Evolutionary conservation across 768 basidiomycete species (phyloP).

Genomic region (Lyophyllum decastes): DNA sequence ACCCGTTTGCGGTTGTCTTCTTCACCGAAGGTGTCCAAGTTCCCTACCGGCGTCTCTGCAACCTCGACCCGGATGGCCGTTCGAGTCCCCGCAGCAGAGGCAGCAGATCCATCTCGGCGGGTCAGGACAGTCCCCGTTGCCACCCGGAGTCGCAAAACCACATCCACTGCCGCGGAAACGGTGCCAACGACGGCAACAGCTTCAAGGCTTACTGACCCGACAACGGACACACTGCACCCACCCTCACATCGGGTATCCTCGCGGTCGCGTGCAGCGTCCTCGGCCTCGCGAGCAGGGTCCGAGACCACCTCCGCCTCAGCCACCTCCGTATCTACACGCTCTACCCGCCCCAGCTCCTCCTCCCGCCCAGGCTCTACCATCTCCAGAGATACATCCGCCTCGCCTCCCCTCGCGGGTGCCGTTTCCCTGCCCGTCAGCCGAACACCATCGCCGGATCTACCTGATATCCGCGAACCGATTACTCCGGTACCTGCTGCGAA

Average conservation of each 20-base stretch:
- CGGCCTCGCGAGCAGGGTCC: slow-evolving; percentile 9
- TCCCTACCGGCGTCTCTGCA: slow-evolving; percentile 7
- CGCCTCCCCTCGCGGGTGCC: slow-evolving; percentile 19
- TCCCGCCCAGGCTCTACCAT: slow-evolving; percentile 30
- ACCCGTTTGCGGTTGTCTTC: slow-evolving; percentile 2
- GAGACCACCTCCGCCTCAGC: slow-evolving; percentile 17
- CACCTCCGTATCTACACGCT: slow-evolving; percentile 8
- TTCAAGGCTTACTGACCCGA: slow-evolving; percentile 1
- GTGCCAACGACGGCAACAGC: neutral
- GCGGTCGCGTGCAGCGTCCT: slow-evolving; percentile 6
- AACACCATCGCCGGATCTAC: slow-evolving; percentile 46
- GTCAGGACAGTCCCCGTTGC: slow-evolving; percentile 27
- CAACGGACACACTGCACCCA: neutral
- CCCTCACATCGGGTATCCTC: neutral
- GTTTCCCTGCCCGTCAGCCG: slow-evolving; percentile 26
- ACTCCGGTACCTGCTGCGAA: slow-evolving; percentile 32
- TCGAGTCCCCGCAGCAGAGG: slow-evolving; percentile 6
- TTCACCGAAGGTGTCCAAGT: slow-evolving; percentile 14
- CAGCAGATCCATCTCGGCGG: slow-evolving; percentile 25
- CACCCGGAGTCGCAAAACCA: slow-evolving; percentile 22
- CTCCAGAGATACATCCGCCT: slow-evolving; percentile 22
- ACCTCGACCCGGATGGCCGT: slow-evolving; percentile 6
- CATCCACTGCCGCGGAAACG: neutral
- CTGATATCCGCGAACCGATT: slow-evolving; percentile 31
- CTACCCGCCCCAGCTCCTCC: slow-evolving; percentile 15